Evolutionary conservation across 2,329 filamentous ascomycete species (phyloP), one percentile per base, ranked within the genome.

Genomic region (Diaporthe velutina): DNA sequence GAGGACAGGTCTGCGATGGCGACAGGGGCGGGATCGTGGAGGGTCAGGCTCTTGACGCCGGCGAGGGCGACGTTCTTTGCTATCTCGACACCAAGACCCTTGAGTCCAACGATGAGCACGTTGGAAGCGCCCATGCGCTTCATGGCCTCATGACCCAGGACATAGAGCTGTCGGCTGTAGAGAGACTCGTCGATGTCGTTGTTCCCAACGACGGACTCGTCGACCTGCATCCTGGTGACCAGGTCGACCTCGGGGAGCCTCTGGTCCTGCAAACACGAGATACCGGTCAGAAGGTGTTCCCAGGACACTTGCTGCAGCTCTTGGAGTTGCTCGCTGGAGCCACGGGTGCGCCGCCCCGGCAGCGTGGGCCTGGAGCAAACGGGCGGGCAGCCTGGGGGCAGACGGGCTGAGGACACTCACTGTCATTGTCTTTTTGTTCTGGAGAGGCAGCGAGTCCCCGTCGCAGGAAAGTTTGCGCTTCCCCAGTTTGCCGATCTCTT

Each of bases 61-160:
- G 97, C 97, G 79, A 99, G 93, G 75, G 97, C 97, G 81, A 99
- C 95, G 82, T 99, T 99, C 90, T 99, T 99, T 81, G 97, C 96
- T 80, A 99, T 97, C 86, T 99, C 97, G 73, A 98, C 96, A 87
- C 97, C 97, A 54, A 99, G 90, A 70, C 97, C 97, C 84, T 97
- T 96, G 79, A 98, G 88, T 77, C 97, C 97, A 77, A 96, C 94
- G 73, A 99, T 90, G 71, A 99, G 93, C 75, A 99, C 91, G 82
- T 98, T 97, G 73, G 97, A 98, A 76, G 95, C 94, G 81, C 96
- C 92, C 97, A 99, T 99, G 81, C 97, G 95, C 90, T 98, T 98
- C 97, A 99, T 99, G 78, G 97, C 97, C 84, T 93, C 91, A 80
- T 93, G 91, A 77, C 91, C 91, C 70, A 93, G 84, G 76, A 93